Evolutionary conservation across 2,329 filamentous ascomycete genomes (phyloP), one percentile per base, ranked within the genome.

Genomic region (Coccinonectria pachysandricola): DNA sequence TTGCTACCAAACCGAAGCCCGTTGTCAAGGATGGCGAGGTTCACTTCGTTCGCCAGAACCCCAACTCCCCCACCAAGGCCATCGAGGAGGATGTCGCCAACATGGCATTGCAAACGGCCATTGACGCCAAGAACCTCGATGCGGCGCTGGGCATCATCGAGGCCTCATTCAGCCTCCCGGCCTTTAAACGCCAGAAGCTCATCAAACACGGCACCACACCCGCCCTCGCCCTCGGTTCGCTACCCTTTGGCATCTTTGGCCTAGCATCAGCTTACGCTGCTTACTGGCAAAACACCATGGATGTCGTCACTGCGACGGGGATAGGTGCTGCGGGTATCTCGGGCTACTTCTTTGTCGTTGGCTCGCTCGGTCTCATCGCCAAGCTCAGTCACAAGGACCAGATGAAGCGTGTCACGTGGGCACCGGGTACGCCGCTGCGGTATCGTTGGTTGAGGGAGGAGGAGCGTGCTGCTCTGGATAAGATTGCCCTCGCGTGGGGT

Each of bases 361-460:
- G 74, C 4, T 84, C 79, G 7, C 71, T 96, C 27, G 91, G 88
- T 3, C 60, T 91, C 21, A 74, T 96, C 19, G 85, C 88, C 7
- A 63, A 92, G 32, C 77, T 84, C 14, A 95, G 88, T 17, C 68
- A 79, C 34, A 95, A 95, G 55, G 87, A 96, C 52, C 86, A 96
- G 56, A 94, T 95, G 83, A 78, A 80, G 46, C 75, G 91, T 12
- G 85, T 96, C 5, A 87, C 84, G 3, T 98, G 91, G 91, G 68
- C 79, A 7, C 74, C 75, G 1, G 91, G 91, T 8, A 79, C 84
- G 17, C 79, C 83, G 12, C 59, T 96, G 37, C 70, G 80, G 35
- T 71, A 84, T 45, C 71, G 91, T 9, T 96, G 87, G 82, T 54
- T 93, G 28, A 68, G 84, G 17, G 91, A 96, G 52, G 86, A 94